Percentiles rank a stretch among this genome's conserved stretches.
phyloP scores from a whole-genome alignment of 371 early-diverging fungal genomes.

The Circinella umbellata region DNA sequence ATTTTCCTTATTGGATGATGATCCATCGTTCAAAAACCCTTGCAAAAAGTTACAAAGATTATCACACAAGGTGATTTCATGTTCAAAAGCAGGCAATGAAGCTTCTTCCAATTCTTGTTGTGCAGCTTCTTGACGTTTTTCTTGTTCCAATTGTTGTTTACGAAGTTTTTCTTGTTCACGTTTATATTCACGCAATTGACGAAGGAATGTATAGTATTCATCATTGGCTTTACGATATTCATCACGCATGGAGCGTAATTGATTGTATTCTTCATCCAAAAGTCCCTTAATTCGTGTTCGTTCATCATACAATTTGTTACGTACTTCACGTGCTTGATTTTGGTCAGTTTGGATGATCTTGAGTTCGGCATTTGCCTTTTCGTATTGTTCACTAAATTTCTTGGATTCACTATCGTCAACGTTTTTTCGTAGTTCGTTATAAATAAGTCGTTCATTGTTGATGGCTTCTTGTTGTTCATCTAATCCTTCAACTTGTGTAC shows the following conservation, averaged over 20 bases:
- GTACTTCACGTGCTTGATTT: slow-evolving; percentile 62
- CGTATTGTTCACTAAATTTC: slow-evolving; percentile 70
- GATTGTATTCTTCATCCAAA: slow-evolving; percentile 73
- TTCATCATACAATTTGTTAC: slow-evolving; percentile 78
- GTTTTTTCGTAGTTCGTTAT: slow-evolving; percentile 69
- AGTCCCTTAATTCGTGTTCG: slow-evolving; percentile 73
- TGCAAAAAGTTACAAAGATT: slow-evolving; percentile 77
- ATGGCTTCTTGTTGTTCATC: slow-evolving; percentile 72
- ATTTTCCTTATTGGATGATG: slow-evolving; percentile 31
- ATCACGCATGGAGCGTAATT: slow-evolving; percentile 69
- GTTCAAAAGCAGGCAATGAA: slow-evolving; percentile 85
- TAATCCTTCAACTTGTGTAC: slow-evolving; percentile 75
- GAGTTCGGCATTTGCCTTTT: slow-evolving; percentile 71
- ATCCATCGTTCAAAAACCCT: slow-evolving; percentile 27
- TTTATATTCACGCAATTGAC: slow-evolving; percentile 75
- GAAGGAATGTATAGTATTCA: slow-evolving; percentile 75
- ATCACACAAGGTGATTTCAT: slow-evolving; percentile 85
- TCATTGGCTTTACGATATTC: slow-evolving; percentile 79
- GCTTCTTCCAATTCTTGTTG: slow-evolving; percentile 84
- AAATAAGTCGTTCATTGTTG: slow-evolving; percentile 71
- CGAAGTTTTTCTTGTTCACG: slow-evolving; percentile 66
- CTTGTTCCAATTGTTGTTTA: slow-evolving; percentile 72
- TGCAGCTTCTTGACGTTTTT: slow-evolving; percentile 65
- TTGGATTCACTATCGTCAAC: slow-evolving; percentile 70
- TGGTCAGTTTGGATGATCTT: slow-evolving; percentile 66